Conservation (phyloP, 768 basidiomycete species). For the Dictyophora rubrovolvata region DNA sequence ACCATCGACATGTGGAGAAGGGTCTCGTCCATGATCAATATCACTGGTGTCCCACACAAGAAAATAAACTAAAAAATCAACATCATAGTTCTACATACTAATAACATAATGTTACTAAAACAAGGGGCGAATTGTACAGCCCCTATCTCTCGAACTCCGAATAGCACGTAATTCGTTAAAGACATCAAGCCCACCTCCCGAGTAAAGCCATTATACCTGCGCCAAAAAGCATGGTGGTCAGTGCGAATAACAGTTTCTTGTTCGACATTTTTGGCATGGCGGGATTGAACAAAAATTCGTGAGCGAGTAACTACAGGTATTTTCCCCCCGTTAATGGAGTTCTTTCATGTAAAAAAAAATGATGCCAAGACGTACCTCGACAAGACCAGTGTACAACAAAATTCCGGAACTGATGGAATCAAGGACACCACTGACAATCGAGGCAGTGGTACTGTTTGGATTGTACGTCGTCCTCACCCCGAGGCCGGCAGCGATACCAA, state of each 20-base stretch:
- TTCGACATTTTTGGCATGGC: conserved; percentile 70
- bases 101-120: not conserved
- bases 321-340: not conserved
- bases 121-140: not conserved
- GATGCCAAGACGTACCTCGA: conserved; percentile 44
- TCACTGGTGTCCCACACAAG: not conserved
- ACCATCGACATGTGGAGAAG: conserved; percentile 52
- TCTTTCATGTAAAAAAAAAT: conserved; percentile 14
- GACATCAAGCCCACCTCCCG: conserved; percentile 69
- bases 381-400: conserved; percentile 76
- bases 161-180: not conserved
- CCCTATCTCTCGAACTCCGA: no score
- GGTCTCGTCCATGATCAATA: not conserved
- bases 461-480: conserved; percentile 73
- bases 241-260: conserved; percentile 55
- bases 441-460: conserved; percentile 62
- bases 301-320: conserved; percentile 55
- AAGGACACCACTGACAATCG: conserved; percentile 74
- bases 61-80: not conserved
- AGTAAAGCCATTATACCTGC: conserved; percentile 85
- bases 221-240: conserved; percentile 73
- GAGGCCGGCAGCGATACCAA: conserved; percentile 81
- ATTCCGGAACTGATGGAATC: conserved; percentile 85
- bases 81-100: not conserved
- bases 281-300: conserved; percentile 88